These are phyloP conservation scores for Neurospora sp. DNA, from an alignment of 495 filamentous ascomycete species.

Conservation along the genomic window DNA sequence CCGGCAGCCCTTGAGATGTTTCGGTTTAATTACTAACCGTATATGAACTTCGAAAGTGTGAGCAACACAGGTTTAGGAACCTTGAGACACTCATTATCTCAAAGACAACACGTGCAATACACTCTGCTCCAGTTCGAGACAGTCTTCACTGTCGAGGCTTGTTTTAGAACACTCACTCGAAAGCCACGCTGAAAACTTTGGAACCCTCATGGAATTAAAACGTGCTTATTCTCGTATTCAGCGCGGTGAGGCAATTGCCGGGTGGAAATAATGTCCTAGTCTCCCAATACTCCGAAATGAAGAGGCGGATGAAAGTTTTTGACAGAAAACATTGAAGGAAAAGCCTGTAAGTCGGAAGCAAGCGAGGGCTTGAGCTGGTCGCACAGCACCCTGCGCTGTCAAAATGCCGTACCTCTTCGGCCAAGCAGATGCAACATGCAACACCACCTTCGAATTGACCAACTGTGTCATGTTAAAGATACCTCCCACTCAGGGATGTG, in stretches of 20 bases:
- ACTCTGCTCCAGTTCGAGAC: slow-evolving; percentile 14
- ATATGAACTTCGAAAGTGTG: neutral
- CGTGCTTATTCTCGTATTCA: neutral
- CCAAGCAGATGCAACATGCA: slow-evolving; percentile 7
- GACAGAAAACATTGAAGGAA: neutral
- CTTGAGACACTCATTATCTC: slow-evolving; percentile 13
- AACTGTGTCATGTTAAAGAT: slow-evolving; percentile 4
- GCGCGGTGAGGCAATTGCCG: neutral
- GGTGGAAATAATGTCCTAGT: neutral
- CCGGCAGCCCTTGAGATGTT: slow-evolving; percentile 2
- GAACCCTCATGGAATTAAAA: neutral
- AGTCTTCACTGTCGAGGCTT: slow-evolving; percentile 2
- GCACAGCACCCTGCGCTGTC: slow-evolving; percentile 16
- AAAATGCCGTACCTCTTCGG: slow-evolving; percentile 19
- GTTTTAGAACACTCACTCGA: neutral
- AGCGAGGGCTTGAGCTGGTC: slow-evolving; percentile 1
- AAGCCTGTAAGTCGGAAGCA: neutral
- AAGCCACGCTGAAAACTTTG: neutral
- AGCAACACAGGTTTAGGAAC: neutral
- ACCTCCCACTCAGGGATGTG: neutral
- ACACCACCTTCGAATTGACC: slow-evolving; percentile 3
- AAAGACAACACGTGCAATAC: slow-evolving; percentile 19
- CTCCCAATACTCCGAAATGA: neutral
- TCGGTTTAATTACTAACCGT: slow-evolving; percentile 12
- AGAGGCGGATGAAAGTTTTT: neutral